Evolutionary conservation across 305 asterid genomes (phyloP).

Genomic region (Petunia hybrid): DNA sequence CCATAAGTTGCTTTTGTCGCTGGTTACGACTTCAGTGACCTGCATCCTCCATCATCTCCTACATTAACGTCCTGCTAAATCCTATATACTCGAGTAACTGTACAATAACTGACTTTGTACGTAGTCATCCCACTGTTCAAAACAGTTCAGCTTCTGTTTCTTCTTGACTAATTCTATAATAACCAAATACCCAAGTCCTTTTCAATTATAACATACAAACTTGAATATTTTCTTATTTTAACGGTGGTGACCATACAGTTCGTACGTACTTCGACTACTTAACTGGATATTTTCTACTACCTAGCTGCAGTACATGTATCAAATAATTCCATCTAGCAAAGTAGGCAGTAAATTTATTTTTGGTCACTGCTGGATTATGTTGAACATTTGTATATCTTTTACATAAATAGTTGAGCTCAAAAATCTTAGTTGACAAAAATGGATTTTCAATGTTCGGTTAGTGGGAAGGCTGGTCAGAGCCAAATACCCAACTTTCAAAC

Average conservation of each 20-base stretch:
- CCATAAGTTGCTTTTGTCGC: conserved; percentile 25
- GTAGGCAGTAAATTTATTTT: too few relatives aligned
- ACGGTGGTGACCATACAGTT: too few relatives aligned
- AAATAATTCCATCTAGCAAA: too few relatives aligned
- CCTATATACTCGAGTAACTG: neutral
- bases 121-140: conserved; percentile 1
- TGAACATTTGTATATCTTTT: too few relatives aligned
- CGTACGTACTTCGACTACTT: too few relatives aligned
- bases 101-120: neutral
- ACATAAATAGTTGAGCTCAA: neutral
- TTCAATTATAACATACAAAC: neutral
- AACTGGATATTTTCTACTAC: too few relatives aligned
- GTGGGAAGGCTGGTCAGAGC: neutral
- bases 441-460: conserved; percentile 1
- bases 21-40: neutral
- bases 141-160: neutral
- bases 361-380: too few relatives aligned
- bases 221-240: too few relatives aligned
- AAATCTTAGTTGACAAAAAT: conserved; percentile 25
- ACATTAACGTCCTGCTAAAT: neutral
- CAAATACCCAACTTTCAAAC: neutral
- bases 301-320: too few relatives aligned
- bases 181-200: neutral
- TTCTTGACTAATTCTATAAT: neutral
- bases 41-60: neutral